Base-by-base conservation (phyloP, 306 rosid genomes). In the Corylus avellana region DNA sequence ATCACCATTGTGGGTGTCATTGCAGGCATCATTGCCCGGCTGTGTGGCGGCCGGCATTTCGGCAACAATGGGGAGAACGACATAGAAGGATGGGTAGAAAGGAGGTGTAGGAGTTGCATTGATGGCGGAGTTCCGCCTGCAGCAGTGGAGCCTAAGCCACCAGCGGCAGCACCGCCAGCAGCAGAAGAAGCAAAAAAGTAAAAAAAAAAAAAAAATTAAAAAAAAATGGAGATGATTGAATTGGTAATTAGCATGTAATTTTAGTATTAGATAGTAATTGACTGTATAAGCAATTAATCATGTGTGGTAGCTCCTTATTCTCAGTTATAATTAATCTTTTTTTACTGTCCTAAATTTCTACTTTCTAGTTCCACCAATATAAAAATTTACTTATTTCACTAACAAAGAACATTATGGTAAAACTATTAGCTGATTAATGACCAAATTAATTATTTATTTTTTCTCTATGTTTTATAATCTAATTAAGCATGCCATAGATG, bases 41-140 rank as follows among this genome's bases (percentile, higher is more conserved):
- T 94, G 6, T 92, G 98, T 73, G 93, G 96, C 5, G 97, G 97
- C 75, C 80, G 94, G 75, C 98, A 93, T 77, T 83, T 88, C 48
- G 91, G 91, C 10, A 89, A 87, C 5, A 80, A 74, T 67, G 98
- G 94, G 1, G 96, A 86, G 85, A 77, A 85, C 70, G 98, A 92
- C 77, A 90, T 93, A 2, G 98, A 93, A 87, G 95, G 98, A 37
- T 93, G 98, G 97, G 87, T 94, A 51, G 96, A 92, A 75, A 90
- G 75, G 74, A 89, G 57, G 84, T 94, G 98, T 49, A 85, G 89
- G 83, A 94, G 96, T 75, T 94, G 98, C 85, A 86, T 94, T 69
- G 97, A 92, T 73, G 91, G 83, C 4, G 93, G 94, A 13, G 76
- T 84, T n/a, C 86, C 93, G 1, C 62, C 86, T 0, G 55, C 88